Percentiles rank a stretch among this genome's conserved stretches.
These are phyloP conservation scores for Boletus rubroflammeus DNA, from an alignment of 768 basidiomycete species.

Conservation along the genomic window DNA sequence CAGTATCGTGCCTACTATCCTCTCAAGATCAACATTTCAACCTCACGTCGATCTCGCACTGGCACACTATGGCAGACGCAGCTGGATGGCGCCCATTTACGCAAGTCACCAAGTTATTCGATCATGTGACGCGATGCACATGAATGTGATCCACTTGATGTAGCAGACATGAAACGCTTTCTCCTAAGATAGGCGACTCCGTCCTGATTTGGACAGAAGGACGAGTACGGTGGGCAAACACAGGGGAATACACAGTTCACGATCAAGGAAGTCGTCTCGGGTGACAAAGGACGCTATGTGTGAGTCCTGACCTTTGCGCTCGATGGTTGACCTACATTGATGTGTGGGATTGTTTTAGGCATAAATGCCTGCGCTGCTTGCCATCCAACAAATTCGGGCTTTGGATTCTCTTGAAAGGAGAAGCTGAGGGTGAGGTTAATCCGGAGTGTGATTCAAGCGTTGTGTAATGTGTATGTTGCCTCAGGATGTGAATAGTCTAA, in stretches of 20 bases:
- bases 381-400: not conserved
- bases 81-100: not conserved
- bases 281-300: conserved; percentile 5
- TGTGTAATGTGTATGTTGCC: not conserved
- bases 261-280: conserved; percentile 1
- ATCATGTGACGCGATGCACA: too few relatives aligned
- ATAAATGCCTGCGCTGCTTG: not conserved
- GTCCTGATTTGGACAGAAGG: too few relatives aligned
- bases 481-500: not conserved
- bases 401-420: conserved; percentile 3
- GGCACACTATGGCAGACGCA: not conserved
- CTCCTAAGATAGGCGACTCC: too few relatives aligned
- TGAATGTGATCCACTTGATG: too few relatives aligned
- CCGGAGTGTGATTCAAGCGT: not conserved
- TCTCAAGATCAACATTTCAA: not conserved
- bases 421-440: not conserved
- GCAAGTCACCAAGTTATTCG: not conserved
- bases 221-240: not conserved
- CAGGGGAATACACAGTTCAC: conserved; percentile 1
- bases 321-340: not conserved
- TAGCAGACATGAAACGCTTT: too few relatives aligned
- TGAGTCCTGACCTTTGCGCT: not conserved
- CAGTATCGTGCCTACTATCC: not conserved
- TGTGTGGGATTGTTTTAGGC: not conserved
- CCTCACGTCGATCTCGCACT: not conserved